Percentiles rank a stretch among this genome's conserved stretches.
Evolutionary conservation across 1,139 yeast species (phyloP).

Genomic region (Taiozyma sp.): DNA sequence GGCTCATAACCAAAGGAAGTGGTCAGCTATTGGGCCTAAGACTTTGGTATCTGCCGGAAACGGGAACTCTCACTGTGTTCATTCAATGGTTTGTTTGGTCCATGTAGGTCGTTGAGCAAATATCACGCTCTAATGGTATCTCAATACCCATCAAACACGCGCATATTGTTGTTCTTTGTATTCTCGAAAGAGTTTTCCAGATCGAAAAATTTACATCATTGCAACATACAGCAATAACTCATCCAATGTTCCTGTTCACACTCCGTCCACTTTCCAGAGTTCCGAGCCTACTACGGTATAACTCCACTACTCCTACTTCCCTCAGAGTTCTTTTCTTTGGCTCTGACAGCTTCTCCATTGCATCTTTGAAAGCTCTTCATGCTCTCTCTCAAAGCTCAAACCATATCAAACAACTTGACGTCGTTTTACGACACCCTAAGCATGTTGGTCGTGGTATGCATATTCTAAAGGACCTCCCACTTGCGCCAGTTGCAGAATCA

Average conservation of each 20-base stretch:
- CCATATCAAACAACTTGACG: constrained; percentile 44
- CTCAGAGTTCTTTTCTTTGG: constrained; percentile 55
- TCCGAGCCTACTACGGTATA: background rate
- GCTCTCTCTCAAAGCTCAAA: constrained; percentile 29
- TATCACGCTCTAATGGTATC: background rate
- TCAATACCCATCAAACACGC: background rate
- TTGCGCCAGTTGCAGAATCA: constrained; percentile 39
- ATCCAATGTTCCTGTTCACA: background rate
- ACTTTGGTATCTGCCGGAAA: too few relatives aligned
- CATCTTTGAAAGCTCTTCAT: constrained; percentile 46
- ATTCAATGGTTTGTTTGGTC: too few relatives aligned
- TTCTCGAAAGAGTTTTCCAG: background rate
- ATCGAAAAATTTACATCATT: background rate
- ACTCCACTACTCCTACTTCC: background rate
- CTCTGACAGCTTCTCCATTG: constrained; percentile 69
- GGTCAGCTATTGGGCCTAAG: too few relatives aligned
- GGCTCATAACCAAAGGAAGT: too few relatives aligned
- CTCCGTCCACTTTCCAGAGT: background rate
- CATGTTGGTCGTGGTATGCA: constrained; percentile 64
- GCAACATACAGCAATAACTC: background rate
- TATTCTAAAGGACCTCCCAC: constrained; percentile 46
- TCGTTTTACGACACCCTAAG: constrained; percentile 66
- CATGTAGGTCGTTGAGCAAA: background rate
- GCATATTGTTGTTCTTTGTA: background rate
- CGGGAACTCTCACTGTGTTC: too few relatives aligned